Evolutionary conservation across 2,329 filamentous ascomycete genomes (phyloP), one percentile per base, ranked within the genome.

Genomic region (Myriosclerotinia scirpicola): DNA sequence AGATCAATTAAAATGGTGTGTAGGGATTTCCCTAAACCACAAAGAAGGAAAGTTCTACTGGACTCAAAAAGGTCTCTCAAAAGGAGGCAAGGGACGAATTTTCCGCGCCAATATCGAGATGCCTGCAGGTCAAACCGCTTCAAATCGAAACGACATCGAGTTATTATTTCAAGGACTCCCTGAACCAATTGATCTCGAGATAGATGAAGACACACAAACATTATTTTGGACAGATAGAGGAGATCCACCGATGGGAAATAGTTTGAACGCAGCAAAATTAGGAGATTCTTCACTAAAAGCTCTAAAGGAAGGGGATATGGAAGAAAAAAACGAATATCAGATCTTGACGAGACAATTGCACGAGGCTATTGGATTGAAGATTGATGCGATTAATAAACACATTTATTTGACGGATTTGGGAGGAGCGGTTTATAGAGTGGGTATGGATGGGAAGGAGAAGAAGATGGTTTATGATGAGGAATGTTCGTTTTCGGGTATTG

Each of bases 171-270:
- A 85, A 50, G 72, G 73, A 0, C 75, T 87, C 11, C 84, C 84
- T 0, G 85, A 87, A 72, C 82, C 83, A 0, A 84, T 88, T 67
- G 84, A 88, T 69, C 75, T 88, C 0, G 84, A 85, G 42, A 71
- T 87, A 1, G 83, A 87, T 20, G 78, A 80, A 15, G 75, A 77
- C 0, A 72, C 73, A 3, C 73, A 79, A 38, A 77, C 73, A 1
- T 75, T 88, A 36, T 88, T 85, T 73, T 88, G 85, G 86, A 87
- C 85, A 0, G 86, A 88, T 69, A 78, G 86, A 0, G 86, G 85
- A 5, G 85, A 88, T 69, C 74, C 82, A 1, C 85, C 85, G 0
- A 72, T 75, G 11, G 85, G 85, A 0, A 86, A 85, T 71, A 80
- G 80, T 14, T 69, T 88, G 67, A 85, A 86, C 71, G 74, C 78